Evolutionary conservation across 257 asterid genomes (phyloP).

Genomic region (Solanum boliviense): DNA sequence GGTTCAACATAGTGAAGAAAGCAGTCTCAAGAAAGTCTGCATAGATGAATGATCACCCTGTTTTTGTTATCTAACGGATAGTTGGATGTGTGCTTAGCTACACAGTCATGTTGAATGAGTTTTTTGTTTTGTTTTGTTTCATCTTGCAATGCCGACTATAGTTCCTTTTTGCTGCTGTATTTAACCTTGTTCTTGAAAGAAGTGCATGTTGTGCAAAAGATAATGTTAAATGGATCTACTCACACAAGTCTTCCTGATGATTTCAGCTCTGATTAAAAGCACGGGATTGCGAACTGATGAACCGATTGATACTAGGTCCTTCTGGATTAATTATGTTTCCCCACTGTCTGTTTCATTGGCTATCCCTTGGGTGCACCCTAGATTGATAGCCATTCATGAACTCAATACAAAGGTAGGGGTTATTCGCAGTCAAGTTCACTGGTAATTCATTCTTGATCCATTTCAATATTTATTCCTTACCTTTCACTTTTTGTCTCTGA

Average conservation of each 20-base stretch:
- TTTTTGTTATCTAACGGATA: not conserved
- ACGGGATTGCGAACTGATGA: slow-evolving; percentile 75
- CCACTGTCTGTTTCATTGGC: slow-evolving; percentile 71
- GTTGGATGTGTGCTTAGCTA: not conserved
- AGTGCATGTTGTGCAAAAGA: not conserved
- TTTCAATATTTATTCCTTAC: not conserved
- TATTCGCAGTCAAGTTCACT: not conserved
- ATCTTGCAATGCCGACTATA: not conserved
- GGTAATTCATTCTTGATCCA: not conserved
- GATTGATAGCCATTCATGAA: slow-evolving; percentile 83
- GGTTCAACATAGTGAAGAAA: not conserved
- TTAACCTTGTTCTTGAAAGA: not conserved
- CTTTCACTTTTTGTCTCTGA: not conserved
- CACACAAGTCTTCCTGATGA: not conserved
- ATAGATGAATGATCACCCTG: not conserved
- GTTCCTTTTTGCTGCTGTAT: not conserved
- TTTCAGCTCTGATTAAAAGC: slow-evolving; percentile 77
- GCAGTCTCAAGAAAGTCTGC: not conserved
- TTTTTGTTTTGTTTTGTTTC: not conserved
- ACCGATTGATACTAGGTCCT: slow-evolving; percentile 76
- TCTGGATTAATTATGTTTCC: slow-evolving; percentile 74
- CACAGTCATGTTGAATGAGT: not conserved
- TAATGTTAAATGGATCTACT: not conserved
- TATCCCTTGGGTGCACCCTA: slow-evolving; percentile 77
- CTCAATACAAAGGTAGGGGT: slow-evolving; percentile 52